Evolutionary conservation across 768 basidiomycete species (phyloP).

Genomic region (Krasilnikovozyma curviuscula): DNA sequence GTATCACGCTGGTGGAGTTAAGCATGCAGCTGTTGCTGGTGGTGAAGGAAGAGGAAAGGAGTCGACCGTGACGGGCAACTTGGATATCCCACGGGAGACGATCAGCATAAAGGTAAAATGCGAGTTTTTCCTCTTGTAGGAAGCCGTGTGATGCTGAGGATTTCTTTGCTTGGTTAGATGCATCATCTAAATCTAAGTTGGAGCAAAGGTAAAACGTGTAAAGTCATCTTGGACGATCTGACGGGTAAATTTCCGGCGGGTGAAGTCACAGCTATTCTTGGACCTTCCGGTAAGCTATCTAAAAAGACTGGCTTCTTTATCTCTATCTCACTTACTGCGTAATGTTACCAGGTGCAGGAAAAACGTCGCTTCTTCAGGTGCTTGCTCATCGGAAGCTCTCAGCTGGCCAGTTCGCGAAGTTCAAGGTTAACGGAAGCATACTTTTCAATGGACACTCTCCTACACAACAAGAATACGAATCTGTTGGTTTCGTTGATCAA

Average conservation of each 20-base stretch:
- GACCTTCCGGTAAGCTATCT: conserved; percentile 16
- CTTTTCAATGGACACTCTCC: conserved; percentile 20
- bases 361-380: conserved; percentile 28
- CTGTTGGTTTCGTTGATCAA: conserved; percentile 29
- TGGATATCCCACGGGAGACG: conserved; percentile 20
- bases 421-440: conserved; percentile 22
- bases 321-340: background rate
- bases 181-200: too few relatives aligned
- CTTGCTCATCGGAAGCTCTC: conserved; percentile 24
- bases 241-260: too few relatives aligned
- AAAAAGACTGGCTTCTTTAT: background rate
- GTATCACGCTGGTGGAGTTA: conserved; percentile 26
- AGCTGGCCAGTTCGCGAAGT: conserved; percentile 23
- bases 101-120: conserved; percentile 25
- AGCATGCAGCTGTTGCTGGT: conserved; percentile 19
- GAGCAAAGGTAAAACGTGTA: too few relatives aligned
- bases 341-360: conserved; percentile 21
- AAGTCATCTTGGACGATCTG: too few relatives aligned
- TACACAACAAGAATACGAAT: conserved; percentile 8
- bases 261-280: conserved; percentile 27
- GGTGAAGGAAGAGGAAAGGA: conserved; percentile 4
- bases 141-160: too few relatives aligned
- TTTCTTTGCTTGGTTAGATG: too few relatives aligned
- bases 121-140: too few relatives aligned
- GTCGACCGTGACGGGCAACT: conserved; percentile 17